phyloP scores from a whole-genome alignment of 164 flowering plant genomes.

The Aristolochia fimbriata region DNA sequence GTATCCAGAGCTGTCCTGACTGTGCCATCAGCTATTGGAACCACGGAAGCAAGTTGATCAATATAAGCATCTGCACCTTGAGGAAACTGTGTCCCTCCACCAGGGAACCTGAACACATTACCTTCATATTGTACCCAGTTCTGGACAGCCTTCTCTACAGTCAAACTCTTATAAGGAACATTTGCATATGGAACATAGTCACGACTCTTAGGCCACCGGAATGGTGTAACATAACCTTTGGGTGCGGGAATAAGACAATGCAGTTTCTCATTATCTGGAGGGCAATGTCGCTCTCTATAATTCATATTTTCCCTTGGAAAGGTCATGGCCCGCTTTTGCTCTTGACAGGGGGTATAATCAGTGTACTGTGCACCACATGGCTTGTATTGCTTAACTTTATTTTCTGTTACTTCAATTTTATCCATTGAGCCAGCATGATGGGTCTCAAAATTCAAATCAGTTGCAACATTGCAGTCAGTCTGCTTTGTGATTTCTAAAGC shows the following conservation, averaged over 20 bases:
- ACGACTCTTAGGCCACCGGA: conserved; percentile 93
- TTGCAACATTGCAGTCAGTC: conserved; percentile 44
- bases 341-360: conserved; percentile 92
- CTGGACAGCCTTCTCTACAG: conserved; percentile 93
- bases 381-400: conserved; percentile 31
- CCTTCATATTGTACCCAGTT: conserved; percentile 95
- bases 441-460: conserved; percentile 66
- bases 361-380: conserved; percentile 48
- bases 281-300: conserved; percentile 89
- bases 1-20: conserved; percentile 91
- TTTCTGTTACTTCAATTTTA: conserved; percentile 26
- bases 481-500: conserved; percentile 57
- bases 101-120: conserved; percentile 81
- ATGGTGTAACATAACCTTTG: conserved; percentile 79
- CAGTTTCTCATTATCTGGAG: conserved; percentile 50
- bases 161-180: conserved; percentile 83
- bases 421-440: conserved; percentile 50
- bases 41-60: conserved; percentile 68
- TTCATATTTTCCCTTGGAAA: conserved; percentile 76
- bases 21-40: conserved; percentile 69
- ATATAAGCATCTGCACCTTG: conserved; percentile 89
- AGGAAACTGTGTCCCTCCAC: conserved; percentile 94
- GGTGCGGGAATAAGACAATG: conserved; percentile 89
- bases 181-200: conserved; percentile 91
- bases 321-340: conserved; percentile 76